Evolutionary conservation across 441 rosid species (phyloP).

Genomic region (Jatropha multifida): DNA sequence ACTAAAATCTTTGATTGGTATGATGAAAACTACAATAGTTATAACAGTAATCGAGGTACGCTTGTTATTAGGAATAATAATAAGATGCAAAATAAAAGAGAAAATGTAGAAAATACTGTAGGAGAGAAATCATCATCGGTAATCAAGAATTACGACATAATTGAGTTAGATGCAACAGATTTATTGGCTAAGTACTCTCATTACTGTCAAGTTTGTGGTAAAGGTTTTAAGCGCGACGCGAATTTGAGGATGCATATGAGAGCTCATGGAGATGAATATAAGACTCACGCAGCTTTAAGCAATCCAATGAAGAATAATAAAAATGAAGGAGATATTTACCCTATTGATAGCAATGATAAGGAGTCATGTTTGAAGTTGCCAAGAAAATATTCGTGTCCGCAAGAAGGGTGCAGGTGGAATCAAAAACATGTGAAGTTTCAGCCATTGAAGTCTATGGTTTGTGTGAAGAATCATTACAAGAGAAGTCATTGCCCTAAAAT

Average conservation of each 20-base stretch:
- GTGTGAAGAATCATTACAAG: slow-evolving; percentile 92
- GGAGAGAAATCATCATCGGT: slow-evolving; percentile 16
- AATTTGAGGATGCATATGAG: slow-evolving; percentile 97
- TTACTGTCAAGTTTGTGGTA: slow-evolving; percentile 76
- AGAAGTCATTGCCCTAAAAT: slow-evolving; percentile 90
- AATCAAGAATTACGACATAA: slow-evolving; percentile 34
- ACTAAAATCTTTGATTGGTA: slow-evolving; percentile 38
- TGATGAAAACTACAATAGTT: slow-evolving; percentile 15
- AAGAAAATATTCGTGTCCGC: slow-evolving; percentile 73
- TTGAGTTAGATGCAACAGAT: slow-evolving; percentile 61
- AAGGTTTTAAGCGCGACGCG: slow-evolving; percentile 90
- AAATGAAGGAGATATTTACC: background rate
- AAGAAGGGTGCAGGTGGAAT: slow-evolving; percentile 87
- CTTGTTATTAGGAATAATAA: background rate
- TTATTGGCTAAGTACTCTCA: slow-evolving; percentile 82
- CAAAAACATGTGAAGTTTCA: slow-evolving; percentile 74
- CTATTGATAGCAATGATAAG: background rate
- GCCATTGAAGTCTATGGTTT: slow-evolving; percentile 81
- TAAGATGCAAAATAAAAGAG: slow-evolving; percentile 22
- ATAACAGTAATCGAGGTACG: slow-evolving; percentile 1
- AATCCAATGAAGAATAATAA: slow-evolving; percentile 52
- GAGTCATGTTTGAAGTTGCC: slow-evolving; percentile 24
- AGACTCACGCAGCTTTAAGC: slow-evolving; percentile 61
- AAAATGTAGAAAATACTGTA: background rate
- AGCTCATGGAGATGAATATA: slow-evolving; percentile 91